Evolutionary conservation across 345 rosid genomes (phyloP).

Genomic region (Sonneratia alba): DNA sequence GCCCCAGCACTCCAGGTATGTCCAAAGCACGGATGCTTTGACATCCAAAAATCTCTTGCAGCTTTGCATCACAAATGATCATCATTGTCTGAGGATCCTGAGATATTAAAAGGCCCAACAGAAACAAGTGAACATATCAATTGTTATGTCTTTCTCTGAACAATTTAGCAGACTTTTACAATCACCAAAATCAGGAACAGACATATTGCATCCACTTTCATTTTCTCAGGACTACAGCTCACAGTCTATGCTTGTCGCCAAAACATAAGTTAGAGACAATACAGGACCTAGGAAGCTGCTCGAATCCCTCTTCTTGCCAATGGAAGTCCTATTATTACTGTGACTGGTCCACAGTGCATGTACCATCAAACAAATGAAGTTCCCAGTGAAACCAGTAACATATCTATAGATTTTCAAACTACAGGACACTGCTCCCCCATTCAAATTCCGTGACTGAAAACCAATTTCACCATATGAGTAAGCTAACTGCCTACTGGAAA

Average conservation of each 20-base stretch:
- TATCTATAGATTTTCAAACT: too few species aligned
- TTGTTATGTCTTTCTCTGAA: background rate
- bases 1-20: slow-evolving; percentile 22
- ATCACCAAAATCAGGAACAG: background rate
- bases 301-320: too few species aligned
- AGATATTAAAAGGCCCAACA: background rate
- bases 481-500: slow-evolving; percentile 10
- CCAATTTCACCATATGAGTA: background rate
- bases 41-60: slow-evolving; percentile 27
- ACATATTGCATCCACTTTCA: background rate
- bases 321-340: too few species aligned
- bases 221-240: background rate
- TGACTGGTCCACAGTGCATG: background rate
- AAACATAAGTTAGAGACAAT: background rate
- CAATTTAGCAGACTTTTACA: background rate
- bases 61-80: slow-evolving; percentile 22
- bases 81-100: slow-evolving; percentile 21
- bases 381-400: too few species aligned
- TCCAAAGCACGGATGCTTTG: slow-evolving; percentile 21
- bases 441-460: too few species aligned
- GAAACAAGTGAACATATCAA: background rate
- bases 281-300: too few species aligned
- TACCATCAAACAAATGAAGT: too few species aligned
- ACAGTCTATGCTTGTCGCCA: background rate
- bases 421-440: too few species aligned